These are phyloP conservation scores for Aspergillus nomiae DNA, from an alignment of 2,329 filamentous ascomycete genomes.

Conservation along the genomic window DNA sequence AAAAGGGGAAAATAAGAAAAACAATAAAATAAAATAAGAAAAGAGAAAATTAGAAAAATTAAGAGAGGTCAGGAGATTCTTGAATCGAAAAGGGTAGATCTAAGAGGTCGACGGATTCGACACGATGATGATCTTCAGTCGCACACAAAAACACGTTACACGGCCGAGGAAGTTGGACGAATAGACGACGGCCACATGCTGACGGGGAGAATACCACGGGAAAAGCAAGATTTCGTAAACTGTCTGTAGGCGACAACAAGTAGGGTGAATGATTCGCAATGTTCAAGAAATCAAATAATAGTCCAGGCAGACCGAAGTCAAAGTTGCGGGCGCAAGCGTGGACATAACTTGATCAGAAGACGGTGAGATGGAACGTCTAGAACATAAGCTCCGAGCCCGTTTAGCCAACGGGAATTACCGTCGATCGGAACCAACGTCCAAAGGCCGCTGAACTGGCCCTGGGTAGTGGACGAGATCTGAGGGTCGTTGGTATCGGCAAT, in stretches of 20 bases:
- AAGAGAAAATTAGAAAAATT: constrained; percentile 10
- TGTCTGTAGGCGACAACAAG: neutral
- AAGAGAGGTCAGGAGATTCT: constrained; percentile 19
- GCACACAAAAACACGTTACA: constrained; percentile 39
- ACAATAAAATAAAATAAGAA: constrained; percentile 7
- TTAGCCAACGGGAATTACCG: constrained; percentile 13
- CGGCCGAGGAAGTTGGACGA: constrained; percentile 32
- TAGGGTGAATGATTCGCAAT: constrained; percentile 8
- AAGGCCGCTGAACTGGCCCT: neutral
- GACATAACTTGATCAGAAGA: constrained; percentile 26
- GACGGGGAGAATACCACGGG: constrained; percentile 8
- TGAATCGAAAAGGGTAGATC: constrained; percentile 14
- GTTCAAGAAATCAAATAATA: constrained; percentile 14
- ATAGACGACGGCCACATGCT: constrained; percentile 41
- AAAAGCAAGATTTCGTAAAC: neutral
- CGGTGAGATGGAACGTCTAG: constrained; percentile 25
- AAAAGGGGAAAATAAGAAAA: constrained; percentile 1
- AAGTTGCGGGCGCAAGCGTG: constrained; percentile 14
- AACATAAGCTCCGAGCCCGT: constrained; percentile 20
- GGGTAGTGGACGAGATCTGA: neutral
- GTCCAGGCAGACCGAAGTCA: constrained; percentile 19
- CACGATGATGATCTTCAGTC: constrained; percentile 22
- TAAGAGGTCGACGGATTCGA: constrained; percentile 21
- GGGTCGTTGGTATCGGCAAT: constrained; percentile 6
- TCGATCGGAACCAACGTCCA: constrained; percentile 10